A percentile compares a stretch with the other conserved stretches of the same genome.
phyloP scores from a whole-genome alignment of 2,329 filamentous ascomycete genomes.

The Drechslerella stenobrocha region DNA sequence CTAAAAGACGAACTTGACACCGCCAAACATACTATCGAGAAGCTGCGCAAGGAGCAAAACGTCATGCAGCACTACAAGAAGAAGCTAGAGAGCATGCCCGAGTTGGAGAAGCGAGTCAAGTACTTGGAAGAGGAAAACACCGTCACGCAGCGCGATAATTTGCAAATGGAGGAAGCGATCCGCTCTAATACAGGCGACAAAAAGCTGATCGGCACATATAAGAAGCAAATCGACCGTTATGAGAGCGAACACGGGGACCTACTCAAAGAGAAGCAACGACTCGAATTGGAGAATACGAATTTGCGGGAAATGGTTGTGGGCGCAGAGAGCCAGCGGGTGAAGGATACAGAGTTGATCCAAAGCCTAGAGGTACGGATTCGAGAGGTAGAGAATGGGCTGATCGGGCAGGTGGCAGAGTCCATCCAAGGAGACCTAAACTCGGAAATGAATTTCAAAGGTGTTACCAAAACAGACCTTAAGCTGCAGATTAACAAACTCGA shows the following conservation, averaged over 20 bases:
- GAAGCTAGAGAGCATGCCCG: conserved; percentile 53
- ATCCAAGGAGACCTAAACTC: conserved; percentile 53
- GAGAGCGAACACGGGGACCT: conserved; percentile 51
- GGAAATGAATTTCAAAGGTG: conserved; percentile 52
- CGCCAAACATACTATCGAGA: conserved; percentile 52
- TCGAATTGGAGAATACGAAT: conserved; percentile 51
- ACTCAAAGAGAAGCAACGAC: conserved; percentile 50
- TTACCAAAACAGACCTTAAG: conserved; percentile 53
- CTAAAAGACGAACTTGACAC: conserved; percentile 53
- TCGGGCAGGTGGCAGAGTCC: conserved; percentile 51
- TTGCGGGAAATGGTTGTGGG: conserved; percentile 51
- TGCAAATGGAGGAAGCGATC: conserved; percentile 51
- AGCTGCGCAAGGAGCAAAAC: conserved; percentile 53
- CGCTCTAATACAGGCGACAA: conserved; percentile 52
- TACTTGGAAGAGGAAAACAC: conserved; percentile 51
- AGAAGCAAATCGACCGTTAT: conserved; percentile 52
- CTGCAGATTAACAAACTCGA: conserved; percentile 53
- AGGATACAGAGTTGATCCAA: conserved; percentile 53
- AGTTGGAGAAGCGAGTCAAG: conserved; percentile 52
- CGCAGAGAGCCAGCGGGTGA: conserved; percentile 53
- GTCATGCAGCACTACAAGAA: conserved; percentile 53
- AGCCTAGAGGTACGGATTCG: conserved; percentile 53
- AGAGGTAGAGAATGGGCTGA: conserved; percentile 53
- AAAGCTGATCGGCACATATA: conserved; percentile 53
- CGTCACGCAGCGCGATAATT: conserved; percentile 34